Percentiles rank a stretch among this genome's conserved stretches.
Conservation (phyloP, 495 filamentous ascomycete genomes). For the Annulohypoxylon moriforme region DNA sequence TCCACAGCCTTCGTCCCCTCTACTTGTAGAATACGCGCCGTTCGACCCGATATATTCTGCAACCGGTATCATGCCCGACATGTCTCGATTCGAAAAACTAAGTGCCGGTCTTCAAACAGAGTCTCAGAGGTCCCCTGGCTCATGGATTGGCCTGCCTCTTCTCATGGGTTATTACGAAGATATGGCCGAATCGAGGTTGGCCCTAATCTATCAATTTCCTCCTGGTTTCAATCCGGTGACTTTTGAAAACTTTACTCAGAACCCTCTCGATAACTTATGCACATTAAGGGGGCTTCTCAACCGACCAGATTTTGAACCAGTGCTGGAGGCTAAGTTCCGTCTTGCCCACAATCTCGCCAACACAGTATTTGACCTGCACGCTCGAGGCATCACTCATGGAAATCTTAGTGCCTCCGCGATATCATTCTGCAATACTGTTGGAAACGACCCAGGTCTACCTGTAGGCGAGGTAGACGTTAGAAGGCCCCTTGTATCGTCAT, state of each 20-base stretch:
- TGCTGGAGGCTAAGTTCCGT: constrained; percentile 82
- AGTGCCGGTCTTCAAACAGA: constrained; percentile 66
- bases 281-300: constrained; percentile 60
- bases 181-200: constrained; percentile 77
- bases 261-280: constrained; percentile 63
- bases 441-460: constrained; percentile 52
- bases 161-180: constrained; percentile 90
- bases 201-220: constrained; percentile 86
- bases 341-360: constrained; percentile 82
- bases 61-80: constrained; percentile 71
- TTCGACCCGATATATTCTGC: constrained; percentile 72
- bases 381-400: constrained; percentile 79
- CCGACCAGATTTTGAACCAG: constrained; percentile 66
- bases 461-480: constrained; percentile 71
- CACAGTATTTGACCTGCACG: constrained; percentile 79
- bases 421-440: constrained; percentile 73
- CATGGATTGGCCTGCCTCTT: constrained; percentile 68
- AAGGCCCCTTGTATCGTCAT: constrained; percentile 80
- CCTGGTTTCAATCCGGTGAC: constrained; percentile 69
- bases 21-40: constrained; percentile 74
- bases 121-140: constrained; percentile 65
- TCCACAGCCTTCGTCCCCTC: constrained; percentile 58
- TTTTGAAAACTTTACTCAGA: constrained; percentile 61
- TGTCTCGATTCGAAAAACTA: constrained; percentile 72
- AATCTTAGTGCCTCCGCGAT: constrained; percentile 85